A percentile compares a stretch with the other conserved stretches of the same genome.
Evolutionary conservation across 1,139 yeast genomes (phyloP).

Genomic region (Geotrichum restrictum): DNA sequence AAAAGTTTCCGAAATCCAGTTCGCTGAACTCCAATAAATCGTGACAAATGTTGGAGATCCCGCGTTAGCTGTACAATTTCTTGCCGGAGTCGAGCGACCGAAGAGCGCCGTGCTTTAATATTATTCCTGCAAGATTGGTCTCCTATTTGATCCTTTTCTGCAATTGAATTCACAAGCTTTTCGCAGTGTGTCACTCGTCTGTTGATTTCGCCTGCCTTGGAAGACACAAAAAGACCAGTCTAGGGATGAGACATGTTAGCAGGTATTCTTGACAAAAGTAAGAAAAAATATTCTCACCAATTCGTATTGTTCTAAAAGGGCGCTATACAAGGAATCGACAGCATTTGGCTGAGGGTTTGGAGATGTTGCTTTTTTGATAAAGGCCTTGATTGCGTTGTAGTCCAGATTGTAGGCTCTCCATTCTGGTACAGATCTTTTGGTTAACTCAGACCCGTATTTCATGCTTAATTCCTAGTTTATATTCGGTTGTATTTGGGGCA

Average conservation of each 20-base stretch:
- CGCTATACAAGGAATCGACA: slow-evolving; percentile 30
- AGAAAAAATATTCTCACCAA: slow-evolving; percentile 36
- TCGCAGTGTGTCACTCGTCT: slow-evolving; percentile 43
- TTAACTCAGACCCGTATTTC: slow-evolving; percentile 82
- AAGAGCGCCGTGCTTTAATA: slow-evolving; percentile 25
- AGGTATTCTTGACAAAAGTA: background rate
- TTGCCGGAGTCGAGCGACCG: slow-evolving; percentile 33
- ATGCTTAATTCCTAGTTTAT: too few relatives aligned
- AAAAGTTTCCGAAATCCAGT: slow-evolving; percentile 76
- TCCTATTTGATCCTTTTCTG: slow-evolving; percentile 25
- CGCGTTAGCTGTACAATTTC: slow-evolving; percentile 48
- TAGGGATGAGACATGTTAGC: slow-evolving; percentile 3
- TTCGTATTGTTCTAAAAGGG: slow-evolving; percentile 50
- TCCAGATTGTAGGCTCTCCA: slow-evolving; percentile 83
- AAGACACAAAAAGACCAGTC: slow-evolving; percentile 53
- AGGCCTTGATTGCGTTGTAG: slow-evolving; percentile 67
- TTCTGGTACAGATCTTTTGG: slow-evolving; percentile 74
- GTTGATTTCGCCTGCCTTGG: slow-evolving; percentile 61
- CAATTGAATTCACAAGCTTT: slow-evolving; percentile 37
- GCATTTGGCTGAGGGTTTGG: slow-evolving; percentile 25
- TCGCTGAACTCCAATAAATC: slow-evolving; percentile 73
- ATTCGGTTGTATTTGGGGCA: background rate
- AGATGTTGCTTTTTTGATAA: slow-evolving; percentile 52
- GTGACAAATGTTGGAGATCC: slow-evolving; percentile 63
- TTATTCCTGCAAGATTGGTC: too few relatives aligned